Conservation (phyloP, 305 asterid genomes). For the Fraxinus floribunda region DNA sequence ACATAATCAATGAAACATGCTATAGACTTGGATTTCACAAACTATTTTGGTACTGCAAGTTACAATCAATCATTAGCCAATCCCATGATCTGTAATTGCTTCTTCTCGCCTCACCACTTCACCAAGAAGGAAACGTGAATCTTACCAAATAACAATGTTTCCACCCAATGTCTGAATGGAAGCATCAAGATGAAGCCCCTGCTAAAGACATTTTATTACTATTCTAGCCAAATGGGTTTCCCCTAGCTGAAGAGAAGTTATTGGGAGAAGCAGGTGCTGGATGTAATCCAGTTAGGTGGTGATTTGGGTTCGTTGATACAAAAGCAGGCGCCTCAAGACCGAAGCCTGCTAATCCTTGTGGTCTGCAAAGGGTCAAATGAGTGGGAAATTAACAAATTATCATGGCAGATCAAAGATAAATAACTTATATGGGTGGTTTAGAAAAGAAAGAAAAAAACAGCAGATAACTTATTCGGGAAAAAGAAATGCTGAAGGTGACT, state of each 20-base stretch:
- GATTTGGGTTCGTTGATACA: slow-evolving; percentile 43
- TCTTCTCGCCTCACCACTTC: slow-evolving; percentile 19
- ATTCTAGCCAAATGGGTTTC: slow-evolving; percentile 86
- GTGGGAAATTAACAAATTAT: slow-evolving; percentile 16
- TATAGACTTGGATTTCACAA: slow-evolving; percentile 17
- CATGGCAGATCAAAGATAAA: background rate
- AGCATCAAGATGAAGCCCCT: slow-evolving; percentile 40
- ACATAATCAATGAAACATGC: slow-evolving; percentile 21
- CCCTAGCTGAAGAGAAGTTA: slow-evolving; percentile 60
- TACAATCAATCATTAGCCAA: slow-evolving; percentile 12
- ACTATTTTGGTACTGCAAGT: background rate
- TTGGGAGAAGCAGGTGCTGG: slow-evolving; percentile 51
- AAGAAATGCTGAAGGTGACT: background rate
- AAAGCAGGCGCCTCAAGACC: slow-evolving; percentile 51
- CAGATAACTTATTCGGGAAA: slow-evolving; percentile 7
- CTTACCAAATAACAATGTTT: background rate
- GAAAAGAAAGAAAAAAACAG: background rate
- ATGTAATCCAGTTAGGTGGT: slow-evolving; percentile 59
- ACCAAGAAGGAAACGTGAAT: slow-evolving; percentile 28
- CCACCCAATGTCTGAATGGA: slow-evolving; percentile 21
- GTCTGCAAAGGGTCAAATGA: slow-evolving; percentile 41
- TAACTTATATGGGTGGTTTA: slow-evolving; percentile 5
- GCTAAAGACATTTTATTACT: slow-evolving; percentile 1
- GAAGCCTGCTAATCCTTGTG: slow-evolving; percentile 52
- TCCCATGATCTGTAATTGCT: slow-evolving; percentile 11